These are phyloP conservation scores for Myxozyma mucilagina DNA, from an alignment of 805 yeast species.

Conservation along the genomic window DNA sequence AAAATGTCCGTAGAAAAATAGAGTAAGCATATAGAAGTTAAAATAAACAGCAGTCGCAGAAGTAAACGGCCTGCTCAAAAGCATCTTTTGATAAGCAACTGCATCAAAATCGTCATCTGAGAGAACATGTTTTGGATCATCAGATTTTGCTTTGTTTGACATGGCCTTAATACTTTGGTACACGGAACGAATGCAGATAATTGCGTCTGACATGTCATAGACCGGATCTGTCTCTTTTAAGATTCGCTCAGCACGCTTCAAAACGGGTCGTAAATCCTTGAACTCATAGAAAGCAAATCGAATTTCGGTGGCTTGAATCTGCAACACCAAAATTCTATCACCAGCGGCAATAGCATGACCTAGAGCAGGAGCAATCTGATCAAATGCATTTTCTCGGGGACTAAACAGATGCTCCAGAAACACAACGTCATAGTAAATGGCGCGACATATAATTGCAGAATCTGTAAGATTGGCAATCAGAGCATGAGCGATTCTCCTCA, in stretches of 20 bases:
- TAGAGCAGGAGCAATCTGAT: background rate
- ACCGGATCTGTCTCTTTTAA: conserved; percentile 1
- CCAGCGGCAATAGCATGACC: conserved; percentile 22
- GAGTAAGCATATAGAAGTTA: conserved; percentile 12
- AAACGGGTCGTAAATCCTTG: conserved; percentile 4
- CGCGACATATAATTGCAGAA: conserved; percentile 15
- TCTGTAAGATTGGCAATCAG: conserved; percentile 1
- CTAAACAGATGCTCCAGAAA: conserved; percentile 16
- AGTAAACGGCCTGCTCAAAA: conserved; percentile 1
- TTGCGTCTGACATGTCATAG: conserved; percentile 14
- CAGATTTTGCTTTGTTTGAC: background rate
- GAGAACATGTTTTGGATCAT: conserved; percentile 6
- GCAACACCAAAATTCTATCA: conserved; percentile 21
- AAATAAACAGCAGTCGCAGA: conserved; percentile 14
- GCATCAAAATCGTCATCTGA: conserved; percentile 28
- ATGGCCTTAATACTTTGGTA: conserved; percentile 15
- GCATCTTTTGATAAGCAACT: conserved; percentile 3
- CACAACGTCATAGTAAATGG: conserved; percentile 1
- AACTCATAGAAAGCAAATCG: conserved; percentile 6
- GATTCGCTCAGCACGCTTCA: background rate
- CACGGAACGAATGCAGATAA: conserved; percentile 8
- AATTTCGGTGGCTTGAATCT: conserved; percentile 17
- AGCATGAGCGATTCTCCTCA: conserved; percentile 2
- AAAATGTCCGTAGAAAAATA: conserved; percentile 21
- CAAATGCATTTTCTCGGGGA: background rate